A percentile compares a stretch with the other conserved stretches of the same genome.
Evolutionary conservation across 257 asterid genomes (phyloP).

Genomic region (Fraxinus quadrangulata): DNA sequence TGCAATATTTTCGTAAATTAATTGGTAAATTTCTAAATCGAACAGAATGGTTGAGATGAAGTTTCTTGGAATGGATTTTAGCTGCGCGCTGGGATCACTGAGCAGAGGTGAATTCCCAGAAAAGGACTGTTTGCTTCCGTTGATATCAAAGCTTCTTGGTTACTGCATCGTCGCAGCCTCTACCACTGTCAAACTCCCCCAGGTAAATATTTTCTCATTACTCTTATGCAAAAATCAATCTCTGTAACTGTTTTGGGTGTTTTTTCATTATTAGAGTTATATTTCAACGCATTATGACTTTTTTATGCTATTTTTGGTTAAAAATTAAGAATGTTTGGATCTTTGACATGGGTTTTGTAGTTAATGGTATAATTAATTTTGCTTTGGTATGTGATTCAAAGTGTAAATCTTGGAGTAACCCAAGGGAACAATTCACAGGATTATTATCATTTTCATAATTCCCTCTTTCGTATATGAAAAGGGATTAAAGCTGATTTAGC

Average conservation of each 20-base stretch:
- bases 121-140: slow-evolving; percentile 86
- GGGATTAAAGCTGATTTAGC: not conserved
- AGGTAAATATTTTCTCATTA: slow-evolving; percentile 42
- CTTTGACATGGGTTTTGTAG: slow-evolving; percentile 17
- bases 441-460: not conserved
- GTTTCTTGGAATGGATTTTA: slow-evolving; percentile 83
- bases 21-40: not conserved
- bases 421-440: not conserved
- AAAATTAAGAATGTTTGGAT: slow-evolving; percentile 20
- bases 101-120: slow-evolving; percentile 79
- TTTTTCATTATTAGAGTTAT: too few species aligned
- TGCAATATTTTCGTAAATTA: too few species aligned
- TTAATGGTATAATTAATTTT: not conserved
- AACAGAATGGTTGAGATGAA: slow-evolving; percentile 58
- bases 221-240: not conserved
- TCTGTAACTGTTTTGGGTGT: not conserved
- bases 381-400: not conserved
- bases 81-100: slow-evolving; percentile 81
- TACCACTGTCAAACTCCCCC: slow-evolving; percentile 94
- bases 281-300: not conserved
- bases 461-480: not conserved
- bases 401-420: not conserved
- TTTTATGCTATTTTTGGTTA: not conserved
- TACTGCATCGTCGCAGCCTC: slow-evolving; percentile 95
- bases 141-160: slow-evolving; percentile 84